phyloP scores from a whole-genome alignment of 805 yeast species.

The Yueomyces sp. region DNA sequence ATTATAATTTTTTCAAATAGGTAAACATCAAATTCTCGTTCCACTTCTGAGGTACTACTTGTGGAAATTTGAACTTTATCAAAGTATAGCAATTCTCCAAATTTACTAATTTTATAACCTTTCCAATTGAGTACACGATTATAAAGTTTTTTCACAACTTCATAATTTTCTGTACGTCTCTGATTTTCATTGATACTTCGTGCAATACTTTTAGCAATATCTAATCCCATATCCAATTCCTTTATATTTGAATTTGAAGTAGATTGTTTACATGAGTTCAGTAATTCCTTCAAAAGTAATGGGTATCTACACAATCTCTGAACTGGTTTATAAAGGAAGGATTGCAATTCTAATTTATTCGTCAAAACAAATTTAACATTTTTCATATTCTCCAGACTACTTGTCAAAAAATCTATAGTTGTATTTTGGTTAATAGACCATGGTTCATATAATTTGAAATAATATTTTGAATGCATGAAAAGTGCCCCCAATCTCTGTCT shows the following conservation, averaged over 20 bases:
- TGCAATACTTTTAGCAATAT: constrained; percentile 73
- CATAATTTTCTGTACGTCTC: constrained; percentile 77
- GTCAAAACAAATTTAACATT: constrained; percentile 53
- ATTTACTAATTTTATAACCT: constrained; percentile 64
- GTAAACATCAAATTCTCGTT: constrained; percentile 80
- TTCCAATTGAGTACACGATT: constrained; percentile 84
- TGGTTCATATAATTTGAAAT: constrained; percentile 81
- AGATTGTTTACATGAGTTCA: constrained; percentile 32
- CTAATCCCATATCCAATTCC: constrained; percentile 59
- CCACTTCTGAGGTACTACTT: constrained; percentile 41
- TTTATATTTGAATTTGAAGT: constrained; percentile 13
- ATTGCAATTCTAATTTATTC: constrained; percentile 80
- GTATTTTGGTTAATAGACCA: constrained; percentile 87
- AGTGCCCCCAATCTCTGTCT: constrained; percentile 82
- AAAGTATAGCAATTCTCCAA: constrained; percentile 74
- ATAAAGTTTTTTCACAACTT: constrained; percentile 49
- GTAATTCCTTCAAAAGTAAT: constrained; percentile 57
- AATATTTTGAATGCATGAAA: constrained; percentile 73
- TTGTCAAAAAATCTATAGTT: constrained; percentile 66
- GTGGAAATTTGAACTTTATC: constrained; percentile 44
- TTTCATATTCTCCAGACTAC: constrained; percentile 32
- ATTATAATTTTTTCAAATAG: constrained; percentile 63
- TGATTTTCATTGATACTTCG: constrained; percentile 85
- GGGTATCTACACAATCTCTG: constrained; percentile 97
- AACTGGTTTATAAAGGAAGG: constrained; percentile 83